phyloP scores from a whole-genome alignment of 106 monocot genomes.

The Dendrobium officinale region DNA sequence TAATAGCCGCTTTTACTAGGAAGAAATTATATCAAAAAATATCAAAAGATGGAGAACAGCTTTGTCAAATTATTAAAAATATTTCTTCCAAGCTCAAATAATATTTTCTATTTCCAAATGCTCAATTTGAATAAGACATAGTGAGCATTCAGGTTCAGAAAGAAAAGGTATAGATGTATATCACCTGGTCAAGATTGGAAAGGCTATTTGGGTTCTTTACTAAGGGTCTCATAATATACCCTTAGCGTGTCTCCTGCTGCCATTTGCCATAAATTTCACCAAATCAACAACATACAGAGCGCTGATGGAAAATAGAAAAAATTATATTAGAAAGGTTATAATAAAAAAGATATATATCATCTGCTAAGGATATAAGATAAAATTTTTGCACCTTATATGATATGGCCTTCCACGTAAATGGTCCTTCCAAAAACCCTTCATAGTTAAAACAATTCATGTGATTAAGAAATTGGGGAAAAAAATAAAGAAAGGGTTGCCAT shows the following conservation, averaged over 20 bases:
- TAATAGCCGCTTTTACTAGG: too few relatives aligned
- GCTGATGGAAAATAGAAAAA: conserved; percentile 28
- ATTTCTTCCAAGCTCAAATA: not conserved
- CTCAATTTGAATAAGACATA: not conserved
- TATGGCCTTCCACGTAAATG: conserved; percentile 90
- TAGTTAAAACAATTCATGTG: conserved; percentile 9
- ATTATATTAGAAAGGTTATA: not conserved
- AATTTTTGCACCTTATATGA: conserved; percentile 76
- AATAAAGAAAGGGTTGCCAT: not conserved
- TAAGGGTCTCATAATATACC: conserved; percentile 90
- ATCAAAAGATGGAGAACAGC: too few relatives aligned
- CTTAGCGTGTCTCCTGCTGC: conserved; percentile 87
- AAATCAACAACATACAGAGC: conserved; percentile 98
- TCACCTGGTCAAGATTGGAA: conserved; percentile 98
- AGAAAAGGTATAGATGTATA: not conserved
- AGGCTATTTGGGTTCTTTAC: conserved; percentile 99
- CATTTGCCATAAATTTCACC: conserved; percentile 89
- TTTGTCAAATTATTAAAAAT: too few relatives aligned
- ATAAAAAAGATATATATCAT: not conserved
- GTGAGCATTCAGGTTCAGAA: not conserved
- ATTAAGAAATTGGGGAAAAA: not conserved
- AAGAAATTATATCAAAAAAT: too few relatives aligned
- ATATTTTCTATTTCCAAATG: not conserved
- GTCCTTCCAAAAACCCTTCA: conserved; percentile 97
- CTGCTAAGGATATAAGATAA: not conserved